Conservation (phyloP, 768 basidiomycete species). For the Mycena epipterygia region DNA sequence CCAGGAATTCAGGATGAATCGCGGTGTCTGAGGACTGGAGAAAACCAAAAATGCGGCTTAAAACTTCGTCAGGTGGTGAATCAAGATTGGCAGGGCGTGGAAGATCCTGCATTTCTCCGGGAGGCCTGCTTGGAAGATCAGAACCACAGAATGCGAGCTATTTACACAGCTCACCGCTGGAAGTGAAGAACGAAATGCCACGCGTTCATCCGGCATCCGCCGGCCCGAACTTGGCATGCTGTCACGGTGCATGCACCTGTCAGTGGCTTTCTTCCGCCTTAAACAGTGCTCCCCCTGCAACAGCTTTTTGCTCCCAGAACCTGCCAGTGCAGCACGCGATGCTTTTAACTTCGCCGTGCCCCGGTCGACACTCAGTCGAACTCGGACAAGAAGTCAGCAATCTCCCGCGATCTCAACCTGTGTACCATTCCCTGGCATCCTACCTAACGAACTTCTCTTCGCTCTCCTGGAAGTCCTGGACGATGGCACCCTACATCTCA, state of each 20-base stretch:
- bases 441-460: constrained; percentile 28
- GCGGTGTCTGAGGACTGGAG: neutral
- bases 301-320: no score
- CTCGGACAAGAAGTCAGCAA: neutral
- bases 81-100: constrained; percentile 8
- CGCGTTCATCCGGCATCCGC: no score
- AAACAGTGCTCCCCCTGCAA: neutral
- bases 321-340: neutral
- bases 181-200: no score
- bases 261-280: neutral
- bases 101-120: no score
- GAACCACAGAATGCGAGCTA: no score
- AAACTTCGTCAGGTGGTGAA: constrained; percentile 23
- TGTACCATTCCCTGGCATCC: neutral
- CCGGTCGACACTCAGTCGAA: constrained; percentile 7
- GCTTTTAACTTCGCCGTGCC: neutral
- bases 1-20: neutral
- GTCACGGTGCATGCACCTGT: no score
- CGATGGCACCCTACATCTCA: constrained; percentile 23
- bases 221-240: no score
- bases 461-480: constrained; percentile 14
- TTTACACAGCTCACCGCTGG: no score
- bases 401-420: neutral
- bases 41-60: constrained; percentile 16
- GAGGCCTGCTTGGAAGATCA: no score